Evolutionary conservation across 768 basidiomycete species (phyloP).

Genomic region (Termitomyces bulborhizus): DNA sequence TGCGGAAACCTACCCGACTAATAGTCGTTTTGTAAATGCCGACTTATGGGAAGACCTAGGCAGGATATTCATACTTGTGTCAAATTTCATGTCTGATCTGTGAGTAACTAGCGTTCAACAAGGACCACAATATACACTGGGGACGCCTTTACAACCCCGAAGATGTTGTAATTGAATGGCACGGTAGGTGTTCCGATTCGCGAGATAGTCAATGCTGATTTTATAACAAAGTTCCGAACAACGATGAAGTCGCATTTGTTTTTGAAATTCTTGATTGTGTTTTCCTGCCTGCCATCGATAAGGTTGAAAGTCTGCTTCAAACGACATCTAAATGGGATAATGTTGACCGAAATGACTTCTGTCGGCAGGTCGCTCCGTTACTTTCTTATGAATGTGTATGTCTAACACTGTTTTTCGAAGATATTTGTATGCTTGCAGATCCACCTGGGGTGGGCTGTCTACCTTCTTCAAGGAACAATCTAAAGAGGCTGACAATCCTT

Average conservation of each 20-base stretch:
- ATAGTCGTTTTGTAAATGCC: slow-evolving; percentile 75
- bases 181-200: slow-evolving; percentile 40
- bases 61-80: slow-evolving; percentile 24
- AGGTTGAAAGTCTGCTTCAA: slow-evolving; percentile 58
- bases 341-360: slow-evolving; percentile 73
- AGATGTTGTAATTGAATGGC: slow-evolving; percentile 87
- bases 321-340: slow-evolving; percentile 56
- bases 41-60: slow-evolving; percentile 76
- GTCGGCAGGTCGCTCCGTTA: slow-evolving; percentile 44
- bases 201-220: slow-evolving; percentile 6
- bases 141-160: slow-evolving; percentile 71
- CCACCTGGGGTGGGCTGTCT: slow-evolving; percentile 74
- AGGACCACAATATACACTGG: slow-evolving; percentile 65
- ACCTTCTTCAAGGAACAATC: slow-evolving; percentile 56
- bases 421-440: slow-evolving; percentile 63
- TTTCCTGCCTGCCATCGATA: slow-evolving; percentile 58
- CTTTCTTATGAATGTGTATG: not conserved
- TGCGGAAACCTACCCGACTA: slow-evolving; percentile 68
- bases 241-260: slow-evolving; percentile 72
- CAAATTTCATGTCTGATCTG: slow-evolving; percentile 9
- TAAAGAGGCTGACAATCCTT: slow-evolving; percentile 52
- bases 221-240: slow-evolving; percentile 41
- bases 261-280: slow-evolving; percentile 71
- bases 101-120: slow-evolving; percentile 47
- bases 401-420: slow-evolving; percentile 22